A percentile compares a stretch with the other conserved stretches of the same genome.
Evolutionary conservation across 1,139 yeast genomes (phyloP).

Genomic region (Spencermartinsiella ligniputridi): DNA sequence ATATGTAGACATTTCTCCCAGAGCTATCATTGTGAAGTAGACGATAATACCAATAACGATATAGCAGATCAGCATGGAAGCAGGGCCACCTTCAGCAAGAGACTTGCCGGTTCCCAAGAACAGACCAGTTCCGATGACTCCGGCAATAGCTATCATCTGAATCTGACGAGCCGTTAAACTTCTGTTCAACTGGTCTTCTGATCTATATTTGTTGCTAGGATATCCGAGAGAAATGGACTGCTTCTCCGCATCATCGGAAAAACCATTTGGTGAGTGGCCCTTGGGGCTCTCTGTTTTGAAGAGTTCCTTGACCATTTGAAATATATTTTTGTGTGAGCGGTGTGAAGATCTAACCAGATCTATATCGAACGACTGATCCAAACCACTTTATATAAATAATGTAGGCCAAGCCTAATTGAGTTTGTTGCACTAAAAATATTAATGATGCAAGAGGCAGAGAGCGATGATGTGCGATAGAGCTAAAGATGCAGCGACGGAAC

Average conservation of each 20-base stretch:
- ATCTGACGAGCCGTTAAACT: slow-evolving; percentile 49
- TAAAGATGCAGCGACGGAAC: no score
- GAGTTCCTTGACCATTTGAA: no score
- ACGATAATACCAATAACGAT: slow-evolving; percentile 48
- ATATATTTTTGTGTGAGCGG: no score
- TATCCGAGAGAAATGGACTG: not conserved
- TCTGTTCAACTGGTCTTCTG: slow-evolving; percentile 33
- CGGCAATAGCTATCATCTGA: slow-evolving; percentile 39
- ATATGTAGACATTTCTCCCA: slow-evolving; percentile 63
- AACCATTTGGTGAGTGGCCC: no score
- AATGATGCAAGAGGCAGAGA: no score
- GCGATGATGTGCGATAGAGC: no score
- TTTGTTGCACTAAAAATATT: no score
- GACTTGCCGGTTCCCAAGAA: slow-evolving; percentile 53
- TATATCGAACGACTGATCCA: no score
- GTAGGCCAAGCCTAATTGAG: no score
- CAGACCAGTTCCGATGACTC: slow-evolving; percentile 53
- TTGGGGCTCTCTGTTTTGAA: no score
- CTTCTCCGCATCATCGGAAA: not conserved
- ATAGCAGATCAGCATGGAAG: slow-evolving; percentile 47
- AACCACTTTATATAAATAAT: no score
- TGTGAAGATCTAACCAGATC: no score
- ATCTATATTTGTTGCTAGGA: not conserved
- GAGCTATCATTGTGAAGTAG: slow-evolving; percentile 51
- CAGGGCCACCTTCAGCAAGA: slow-evolving; percentile 53